Conservation (phyloP, 805 yeast genomes). For the Candida palmyrensis region DNA sequence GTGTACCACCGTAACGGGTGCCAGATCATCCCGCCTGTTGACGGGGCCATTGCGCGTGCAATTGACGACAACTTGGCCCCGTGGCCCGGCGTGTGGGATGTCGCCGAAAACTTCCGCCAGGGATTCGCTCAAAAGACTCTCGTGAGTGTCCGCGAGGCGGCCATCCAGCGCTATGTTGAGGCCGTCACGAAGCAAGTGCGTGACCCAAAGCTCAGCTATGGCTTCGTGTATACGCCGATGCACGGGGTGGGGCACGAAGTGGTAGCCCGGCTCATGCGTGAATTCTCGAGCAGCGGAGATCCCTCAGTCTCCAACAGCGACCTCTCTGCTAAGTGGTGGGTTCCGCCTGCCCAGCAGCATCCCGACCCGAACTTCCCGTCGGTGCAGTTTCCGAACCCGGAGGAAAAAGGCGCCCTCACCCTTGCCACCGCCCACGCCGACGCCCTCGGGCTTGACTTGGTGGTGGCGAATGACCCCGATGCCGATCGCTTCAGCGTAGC, state of each 20-base stretch:
- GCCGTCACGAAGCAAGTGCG: conserved; percentile 13
- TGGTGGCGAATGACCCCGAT: conserved; percentile 92
- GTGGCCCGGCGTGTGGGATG: conserved; percentile 47
- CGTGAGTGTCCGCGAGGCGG: conserved; percentile 35
- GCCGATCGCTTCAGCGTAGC: conserved; percentile 93
- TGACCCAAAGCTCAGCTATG: conserved; percentile 20
- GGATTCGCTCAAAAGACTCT: conserved; percentile 25
- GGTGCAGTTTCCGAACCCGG: conserved; percentile 91
- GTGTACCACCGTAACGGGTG: conserved; percentile 94
- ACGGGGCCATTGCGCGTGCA: conserved; percentile 58
- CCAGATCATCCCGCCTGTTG: conserved; percentile 93
- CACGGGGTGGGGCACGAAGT: conserved; percentile 87
- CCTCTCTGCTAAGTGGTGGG: conserved; percentile 42
- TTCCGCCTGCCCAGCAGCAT: conserved; percentile 58
- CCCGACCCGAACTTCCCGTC: conserved; percentile 90
- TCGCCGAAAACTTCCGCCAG: conserved; percentile 27
- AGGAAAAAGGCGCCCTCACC: conserved; percentile 86
- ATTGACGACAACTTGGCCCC: conserved; percentile 63
- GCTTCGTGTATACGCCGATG: conserved; percentile 86
- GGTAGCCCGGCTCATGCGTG: conserved; percentile 36
- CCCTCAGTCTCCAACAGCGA: conserved; percentile 13
- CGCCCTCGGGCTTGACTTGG: conserved; percentile 41
- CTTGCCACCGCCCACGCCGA: conserved; percentile 65
- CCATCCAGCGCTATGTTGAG: conserved; percentile 37
- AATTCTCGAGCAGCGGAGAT: conserved; percentile 27